Conservation (phyloP, 2,329 filamentous ascomycete species). For the Mycogone perniciosa region DNA sequence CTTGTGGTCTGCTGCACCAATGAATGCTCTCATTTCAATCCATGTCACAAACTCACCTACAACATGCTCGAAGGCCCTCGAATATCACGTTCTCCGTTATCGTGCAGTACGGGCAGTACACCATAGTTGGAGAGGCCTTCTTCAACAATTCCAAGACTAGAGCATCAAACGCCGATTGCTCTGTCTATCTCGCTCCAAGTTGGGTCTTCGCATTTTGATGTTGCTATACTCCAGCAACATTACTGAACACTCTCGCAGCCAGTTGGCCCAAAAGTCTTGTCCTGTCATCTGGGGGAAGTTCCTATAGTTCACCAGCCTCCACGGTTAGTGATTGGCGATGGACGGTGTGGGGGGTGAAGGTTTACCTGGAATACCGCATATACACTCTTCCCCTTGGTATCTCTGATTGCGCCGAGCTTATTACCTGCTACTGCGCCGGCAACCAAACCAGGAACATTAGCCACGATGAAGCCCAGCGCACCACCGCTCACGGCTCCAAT, state of each 20-base stretch:
- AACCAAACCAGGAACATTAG: conserved; percentile 80
- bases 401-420: conserved; percentile 79
- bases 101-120: too few species aligned
- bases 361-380: conserved; percentile 73
- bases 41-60: too few species aligned
- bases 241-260: conserved; percentile 79
- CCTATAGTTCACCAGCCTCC: conserved; percentile 35
- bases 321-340: conserved; percentile 4
- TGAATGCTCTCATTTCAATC: too few species aligned
- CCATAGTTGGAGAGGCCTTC: too few species aligned
- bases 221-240: conserved; percentile 53
- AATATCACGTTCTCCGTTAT: too few species aligned
- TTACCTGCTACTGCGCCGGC: conserved; percentile 92
- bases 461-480: conserved; percentile 89
- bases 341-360: not conserved
- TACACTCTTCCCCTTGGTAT: conserved; percentile 90
- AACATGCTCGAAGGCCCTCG: too few species aligned
- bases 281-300: conserved; percentile 77
- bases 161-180: too few species aligned
- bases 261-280: conserved; percentile 75
- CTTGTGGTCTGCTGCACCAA: too few species aligned
- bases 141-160: too few species aligned
- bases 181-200: conserved; percentile 38
- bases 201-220: conserved; percentile 28
- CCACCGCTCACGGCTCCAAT: conserved; percentile 82